Evolutionary conservation across 257 asterid genomes (phyloP).

Genomic region (Forsythia suspensa): DNA sequence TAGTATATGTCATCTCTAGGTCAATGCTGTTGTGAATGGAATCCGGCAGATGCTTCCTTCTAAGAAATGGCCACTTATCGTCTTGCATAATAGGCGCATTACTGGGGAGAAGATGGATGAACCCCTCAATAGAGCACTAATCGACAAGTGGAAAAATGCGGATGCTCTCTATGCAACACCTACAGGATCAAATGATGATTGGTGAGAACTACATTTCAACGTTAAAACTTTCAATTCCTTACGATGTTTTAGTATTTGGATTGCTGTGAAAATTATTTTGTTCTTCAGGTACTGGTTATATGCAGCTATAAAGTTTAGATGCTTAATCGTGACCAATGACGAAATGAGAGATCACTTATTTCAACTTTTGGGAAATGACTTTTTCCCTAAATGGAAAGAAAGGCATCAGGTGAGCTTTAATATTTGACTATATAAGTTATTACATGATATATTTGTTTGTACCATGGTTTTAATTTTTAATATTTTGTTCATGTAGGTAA

Average conservation of each 20-base stretch:
- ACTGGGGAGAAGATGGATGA: constrained; percentile 68
- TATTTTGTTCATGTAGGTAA: neutral
- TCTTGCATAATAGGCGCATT: constrained; percentile 77
- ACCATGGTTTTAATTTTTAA: neutral
- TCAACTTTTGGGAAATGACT: constrained; percentile 83
- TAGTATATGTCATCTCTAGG: constrained; percentile 35
- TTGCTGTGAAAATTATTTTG: constrained; percentile 21
- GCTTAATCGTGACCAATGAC: constrained; percentile 81
- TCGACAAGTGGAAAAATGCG: constrained; percentile 74
- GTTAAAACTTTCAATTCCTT: neutral
- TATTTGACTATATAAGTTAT: neutral
- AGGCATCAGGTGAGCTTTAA: constrained; percentile 70
- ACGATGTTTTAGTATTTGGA: constrained; percentile 9
- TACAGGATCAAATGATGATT: constrained; percentile 94
- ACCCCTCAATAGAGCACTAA: constrained; percentile 51
- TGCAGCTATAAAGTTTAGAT: constrained; percentile 78
- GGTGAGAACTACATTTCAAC: constrained; percentile 40
- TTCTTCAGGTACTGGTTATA: constrained; percentile 89
- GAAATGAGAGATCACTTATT: constrained; percentile 96
- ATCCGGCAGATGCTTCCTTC: constrained; percentile 82
- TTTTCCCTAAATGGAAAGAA: constrained; percentile 94
- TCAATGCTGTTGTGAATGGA: constrained; percentile 75
- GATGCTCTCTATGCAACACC: constrained; percentile 92
- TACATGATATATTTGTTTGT: neutral
- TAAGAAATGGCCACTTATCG: constrained; percentile 76